These are phyloP conservation scores for Neocallimastix lanati DNA, from an alignment of 192 early-diverging fungal species.

Conservation along the genomic window DNA sequence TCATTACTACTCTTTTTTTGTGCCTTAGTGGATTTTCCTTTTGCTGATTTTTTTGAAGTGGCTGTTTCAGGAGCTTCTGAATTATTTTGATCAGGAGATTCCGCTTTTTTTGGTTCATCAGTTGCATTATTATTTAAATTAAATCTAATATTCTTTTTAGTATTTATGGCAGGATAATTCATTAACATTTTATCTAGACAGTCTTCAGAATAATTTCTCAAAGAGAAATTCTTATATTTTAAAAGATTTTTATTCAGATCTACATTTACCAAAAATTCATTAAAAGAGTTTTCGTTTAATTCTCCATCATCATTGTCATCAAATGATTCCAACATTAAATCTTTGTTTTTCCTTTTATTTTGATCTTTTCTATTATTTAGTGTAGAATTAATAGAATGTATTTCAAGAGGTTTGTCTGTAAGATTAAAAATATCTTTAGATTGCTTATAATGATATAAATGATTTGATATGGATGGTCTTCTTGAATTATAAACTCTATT, in stretches of 20 bases:
- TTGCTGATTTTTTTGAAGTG: background rate
- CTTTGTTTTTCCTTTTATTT: background rate
- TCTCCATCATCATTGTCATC: background rate
- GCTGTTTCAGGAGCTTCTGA: background rate
- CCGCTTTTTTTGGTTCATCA: background rate
- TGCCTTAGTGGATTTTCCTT: background rate
- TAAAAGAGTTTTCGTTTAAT: background rate
- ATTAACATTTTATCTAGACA: background rate
- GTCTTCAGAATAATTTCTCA: background rate
- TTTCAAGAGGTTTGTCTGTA: background rate
- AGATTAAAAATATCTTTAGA: background rate
- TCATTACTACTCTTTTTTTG: background rate
- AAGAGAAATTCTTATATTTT: background rate
- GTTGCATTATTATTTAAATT: background rate
- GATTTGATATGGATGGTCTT: background rate
- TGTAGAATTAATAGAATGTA: background rate
- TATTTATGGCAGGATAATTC: background rate
- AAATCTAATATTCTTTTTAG: background rate
- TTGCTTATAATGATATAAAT: background rate
- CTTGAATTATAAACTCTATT: background rate
- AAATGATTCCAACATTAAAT: background rate
- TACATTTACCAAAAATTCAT: background rate
- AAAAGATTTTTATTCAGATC: background rate
- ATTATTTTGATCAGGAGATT: background rate
- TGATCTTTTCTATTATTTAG: too few species aligned